Percentiles rank a stretch among this genome's conserved stretches.
These are phyloP conservation scores for Collariella sp. DNA, from an alignment of 495 filamentous ascomycete species.

Conservation along the genomic window DNA sequence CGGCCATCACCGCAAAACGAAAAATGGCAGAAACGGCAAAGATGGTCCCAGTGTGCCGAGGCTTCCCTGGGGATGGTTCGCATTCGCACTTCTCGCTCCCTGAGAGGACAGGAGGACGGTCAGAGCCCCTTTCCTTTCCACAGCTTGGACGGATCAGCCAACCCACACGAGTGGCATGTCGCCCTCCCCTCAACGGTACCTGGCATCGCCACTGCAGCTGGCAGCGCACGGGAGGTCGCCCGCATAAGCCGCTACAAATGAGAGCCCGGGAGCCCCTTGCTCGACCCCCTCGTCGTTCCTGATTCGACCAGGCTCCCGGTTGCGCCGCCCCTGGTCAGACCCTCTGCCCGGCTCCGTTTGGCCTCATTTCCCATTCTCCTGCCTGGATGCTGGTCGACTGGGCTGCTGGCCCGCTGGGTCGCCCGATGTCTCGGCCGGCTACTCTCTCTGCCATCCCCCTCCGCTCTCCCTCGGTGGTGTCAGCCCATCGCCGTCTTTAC, in stretches of 20 bases:
- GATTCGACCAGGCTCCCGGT: constrained; percentile 23
- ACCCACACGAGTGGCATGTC: constrained; percentile 17
- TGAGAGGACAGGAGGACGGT: too few relatives aligned
- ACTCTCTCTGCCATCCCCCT: constrained; percentile 5
- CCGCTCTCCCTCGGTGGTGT: constrained; percentile 10
- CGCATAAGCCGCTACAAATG: constrained; percentile 15
- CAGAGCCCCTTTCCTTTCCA: constrained; percentile 24
- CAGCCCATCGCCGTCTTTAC: constrained; percentile 2
- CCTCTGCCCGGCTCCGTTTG: constrained; percentile 11
- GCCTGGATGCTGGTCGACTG: constrained; percentile 1
- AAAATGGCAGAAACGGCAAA: not conserved
- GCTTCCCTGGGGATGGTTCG: constrained; percentile 7
- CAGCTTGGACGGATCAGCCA: constrained; percentile 9
- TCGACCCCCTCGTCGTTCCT: constrained; percentile 17
- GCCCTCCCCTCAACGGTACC: constrained; percentile 17
- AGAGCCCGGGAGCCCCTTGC: constrained; percentile 10
- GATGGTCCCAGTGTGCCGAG: constrained; percentile 3
- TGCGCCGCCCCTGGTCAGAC: constrained; percentile 16
- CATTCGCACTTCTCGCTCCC: constrained; percentile 6
- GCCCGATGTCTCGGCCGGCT: constrained; percentile 8
- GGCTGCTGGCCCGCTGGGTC: constrained; percentile 3
- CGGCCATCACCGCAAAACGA: not conserved
- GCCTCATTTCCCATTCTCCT: constrained; percentile 18
- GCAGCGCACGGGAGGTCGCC: constrained; percentile 14
- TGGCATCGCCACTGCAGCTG: constrained; percentile 4